Evolutionary conservation across 164 flowering plant species (phyloP).

Genomic region (Berberis thunbergii): DNA sequence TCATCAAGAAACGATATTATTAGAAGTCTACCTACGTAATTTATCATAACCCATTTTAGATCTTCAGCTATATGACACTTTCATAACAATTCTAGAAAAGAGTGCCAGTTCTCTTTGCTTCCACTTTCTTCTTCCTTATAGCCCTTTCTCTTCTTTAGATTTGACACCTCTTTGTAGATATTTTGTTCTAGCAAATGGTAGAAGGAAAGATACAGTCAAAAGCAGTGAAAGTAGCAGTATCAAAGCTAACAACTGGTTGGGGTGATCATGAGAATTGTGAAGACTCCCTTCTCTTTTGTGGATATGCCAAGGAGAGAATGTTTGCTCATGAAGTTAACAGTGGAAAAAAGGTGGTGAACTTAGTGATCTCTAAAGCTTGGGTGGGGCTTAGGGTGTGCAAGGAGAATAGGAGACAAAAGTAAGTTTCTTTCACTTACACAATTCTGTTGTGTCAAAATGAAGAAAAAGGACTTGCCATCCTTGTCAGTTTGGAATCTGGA

Average conservation of each 20-base stretch:
- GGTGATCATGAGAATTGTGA: not conserved
- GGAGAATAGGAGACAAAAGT: not conserved
- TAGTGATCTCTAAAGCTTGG: not conserved
- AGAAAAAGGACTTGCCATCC: not conserved
- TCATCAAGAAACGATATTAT: too few relatives aligned
- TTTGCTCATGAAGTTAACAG: conserved; percentile 1
- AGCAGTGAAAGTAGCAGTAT: not conserved
- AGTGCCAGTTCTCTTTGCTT: not conserved
- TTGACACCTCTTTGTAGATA: not conserved
- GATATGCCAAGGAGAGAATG: not conserved
- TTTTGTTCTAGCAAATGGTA: not conserved
- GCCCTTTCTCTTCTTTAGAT: not conserved
- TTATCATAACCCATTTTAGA: too few relatives aligned
- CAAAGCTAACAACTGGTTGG: not conserved
- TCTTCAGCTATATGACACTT: not conserved
- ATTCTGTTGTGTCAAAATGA: conserved; percentile 2
- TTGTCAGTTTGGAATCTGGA: not conserved
- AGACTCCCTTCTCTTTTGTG: not conserved
- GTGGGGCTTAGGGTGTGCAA: not conserved
- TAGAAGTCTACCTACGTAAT: too few relatives aligned
- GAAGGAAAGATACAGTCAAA: not conserved
- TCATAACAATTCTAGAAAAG: not conserved
- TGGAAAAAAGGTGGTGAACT: not conserved
- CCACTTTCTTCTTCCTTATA: not conserved
- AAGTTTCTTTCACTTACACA: not conserved